Conservation (phyloP, 2,329 filamentous ascomycete species). For the Colletotrichum tabaci region DNA sequence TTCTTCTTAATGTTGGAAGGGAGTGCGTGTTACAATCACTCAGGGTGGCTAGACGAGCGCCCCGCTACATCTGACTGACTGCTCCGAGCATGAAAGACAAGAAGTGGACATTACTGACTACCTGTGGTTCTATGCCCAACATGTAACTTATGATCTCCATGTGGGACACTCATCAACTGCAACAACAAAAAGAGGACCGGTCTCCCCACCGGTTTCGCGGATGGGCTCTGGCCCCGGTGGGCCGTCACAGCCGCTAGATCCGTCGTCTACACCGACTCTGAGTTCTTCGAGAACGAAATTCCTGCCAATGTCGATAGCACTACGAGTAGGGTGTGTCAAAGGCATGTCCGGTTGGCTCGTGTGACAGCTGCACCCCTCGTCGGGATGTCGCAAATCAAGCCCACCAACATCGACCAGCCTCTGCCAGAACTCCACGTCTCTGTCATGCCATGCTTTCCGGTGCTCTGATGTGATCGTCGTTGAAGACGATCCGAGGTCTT, state of each 20-base stretch:
- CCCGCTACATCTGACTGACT: neutral
- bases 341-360: neutral
- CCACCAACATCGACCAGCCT: neutral
- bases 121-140: neutral
- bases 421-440: neutral
- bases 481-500: neutral
- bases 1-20: accelerated
- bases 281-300: neutral
- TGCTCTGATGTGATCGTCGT: neutral
- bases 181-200: neutral
- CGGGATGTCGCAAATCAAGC: neutral
- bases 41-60: too few species aligned
- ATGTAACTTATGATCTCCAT: neutral
- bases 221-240: neutral
- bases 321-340: neutral
- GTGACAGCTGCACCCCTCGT: neutral
- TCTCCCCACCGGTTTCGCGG: neutral
- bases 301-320: neutral
- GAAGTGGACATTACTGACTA: neutral
- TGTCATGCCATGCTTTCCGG: neutral
- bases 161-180: neutral
- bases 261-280: neutral
- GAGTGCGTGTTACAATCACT: neutral
- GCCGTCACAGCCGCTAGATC: neutral
- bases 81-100: too few species aligned